A percentile compares a stretch with the other conserved stretches of the same genome.
phyloP scores from a whole-genome alignment of 768 basidiomycete species.

The Kwoniella europaea region DNA sequence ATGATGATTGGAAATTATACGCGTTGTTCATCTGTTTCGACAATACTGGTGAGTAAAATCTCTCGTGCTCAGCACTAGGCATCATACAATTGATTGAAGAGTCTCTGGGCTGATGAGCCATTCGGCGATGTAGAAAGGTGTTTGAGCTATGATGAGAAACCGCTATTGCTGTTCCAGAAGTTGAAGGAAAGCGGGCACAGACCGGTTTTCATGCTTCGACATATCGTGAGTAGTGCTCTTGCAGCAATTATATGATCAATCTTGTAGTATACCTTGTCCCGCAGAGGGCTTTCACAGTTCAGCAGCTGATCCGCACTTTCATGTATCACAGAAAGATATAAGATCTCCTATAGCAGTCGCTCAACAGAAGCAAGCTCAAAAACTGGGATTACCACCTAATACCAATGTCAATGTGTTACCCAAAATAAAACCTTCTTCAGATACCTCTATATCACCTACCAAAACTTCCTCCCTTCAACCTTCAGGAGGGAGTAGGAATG shows the following conservation, averaged over 20 bases:
- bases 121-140: constrained; percentile 74
- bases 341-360: constrained; percentile 96
- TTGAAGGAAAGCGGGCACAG: constrained; percentile 97
- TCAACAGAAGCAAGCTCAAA: constrained; percentile 89
- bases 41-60: constrained; percentile 72
- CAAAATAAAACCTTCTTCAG: constrained; percentile 37
- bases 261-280: not conserved
- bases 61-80: too few relatives aligned
- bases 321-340: constrained; percentile 67
- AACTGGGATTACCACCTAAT: constrained; percentile 57
- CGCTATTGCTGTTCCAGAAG: constrained; percentile 92
- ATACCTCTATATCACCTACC: constrained; percentile 39
- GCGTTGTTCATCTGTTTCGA: constrained; percentile 99
- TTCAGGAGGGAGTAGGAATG: constrained; percentile 28
- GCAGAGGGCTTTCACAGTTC: not conserved
- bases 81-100: too few relatives aligned
- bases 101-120: too few relatives aligned
- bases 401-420: constrained; percentile 38
- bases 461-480: constrained; percentile 38
- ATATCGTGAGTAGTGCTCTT: constrained; percentile 48
- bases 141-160: constrained; percentile 96
- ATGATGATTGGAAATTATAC: constrained; percentile 98
- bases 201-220: constrained; percentile 86
- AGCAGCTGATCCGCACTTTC: not conserved
- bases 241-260: not conserved